These are phyloP conservation scores for Coemansia sp. DNA, from an alignment of 192 early-diverging fungal genomes.

Conservation along the genomic window DNA sequence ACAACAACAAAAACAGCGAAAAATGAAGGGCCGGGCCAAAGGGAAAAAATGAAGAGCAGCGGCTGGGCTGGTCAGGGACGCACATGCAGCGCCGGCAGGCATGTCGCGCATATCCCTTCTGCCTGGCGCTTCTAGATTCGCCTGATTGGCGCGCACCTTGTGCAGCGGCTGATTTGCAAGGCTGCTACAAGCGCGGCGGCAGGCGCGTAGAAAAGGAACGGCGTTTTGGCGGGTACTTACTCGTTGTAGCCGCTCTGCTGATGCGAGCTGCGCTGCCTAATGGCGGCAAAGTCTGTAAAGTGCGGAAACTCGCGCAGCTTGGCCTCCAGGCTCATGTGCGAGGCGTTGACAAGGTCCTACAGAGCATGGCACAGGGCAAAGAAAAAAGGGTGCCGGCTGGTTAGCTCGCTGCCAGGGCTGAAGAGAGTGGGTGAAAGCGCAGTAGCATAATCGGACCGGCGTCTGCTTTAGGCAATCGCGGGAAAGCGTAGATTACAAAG, in stretches of 20 bases:
- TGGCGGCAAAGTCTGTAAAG: constrained; percentile 40
- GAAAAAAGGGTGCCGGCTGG: background rate
- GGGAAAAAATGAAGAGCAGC: background rate
- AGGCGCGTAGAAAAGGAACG: background rate
- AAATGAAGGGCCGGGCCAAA: background rate
- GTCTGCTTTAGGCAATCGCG: constrained; percentile 5
- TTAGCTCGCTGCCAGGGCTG: background rate
- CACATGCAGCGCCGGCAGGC: too few relatives aligned
- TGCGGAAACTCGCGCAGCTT: constrained; percentile 54
- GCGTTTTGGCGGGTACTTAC: constrained; percentile 29
- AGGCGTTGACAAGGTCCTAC: constrained; percentile 51
- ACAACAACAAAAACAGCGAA: background rate
- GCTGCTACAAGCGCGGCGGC: background rate
- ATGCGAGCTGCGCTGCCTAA: constrained; percentile 31
- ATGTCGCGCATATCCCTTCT: background rate
- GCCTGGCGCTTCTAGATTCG: background rate
- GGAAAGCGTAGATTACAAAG: constrained; percentile 7
- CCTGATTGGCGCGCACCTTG: background rate
- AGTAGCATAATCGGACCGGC: constrained; percentile 4
- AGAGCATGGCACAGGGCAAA: background rate
- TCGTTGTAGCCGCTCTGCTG: constrained; percentile 24
- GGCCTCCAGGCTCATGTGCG: constrained; percentile 49
- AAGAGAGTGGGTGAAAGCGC: too few relatives aligned
- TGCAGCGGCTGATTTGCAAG: constrained; percentile 10
- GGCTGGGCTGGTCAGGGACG: background rate